Conservation (phyloP, 495 filamentous ascomycete species). For the Penicillium arizonense region DNA sequence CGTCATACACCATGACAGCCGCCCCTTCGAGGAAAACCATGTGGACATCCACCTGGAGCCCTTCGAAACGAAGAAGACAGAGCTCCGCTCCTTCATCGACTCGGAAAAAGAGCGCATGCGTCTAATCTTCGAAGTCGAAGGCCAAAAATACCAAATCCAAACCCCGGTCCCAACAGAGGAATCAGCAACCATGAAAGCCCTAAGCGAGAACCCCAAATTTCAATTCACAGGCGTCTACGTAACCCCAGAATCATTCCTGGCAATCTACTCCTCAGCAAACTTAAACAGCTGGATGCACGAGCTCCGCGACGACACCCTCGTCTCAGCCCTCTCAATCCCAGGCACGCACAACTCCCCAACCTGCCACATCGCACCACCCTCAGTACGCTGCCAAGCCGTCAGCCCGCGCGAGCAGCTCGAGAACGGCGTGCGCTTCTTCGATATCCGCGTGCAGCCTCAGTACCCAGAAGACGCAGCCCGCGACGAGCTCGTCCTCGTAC, state of each 20-base stretch:
- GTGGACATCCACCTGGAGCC: constrained; percentile 56
- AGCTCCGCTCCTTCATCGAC: constrained; percentile 45
- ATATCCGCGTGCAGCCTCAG: constrained; percentile 74
- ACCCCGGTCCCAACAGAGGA: constrained; percentile 53
- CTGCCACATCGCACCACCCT: constrained; percentile 77
- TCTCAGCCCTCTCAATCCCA: constrained; percentile 85
- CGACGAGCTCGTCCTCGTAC: constrained; percentile 64
- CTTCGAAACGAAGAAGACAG: constrained; percentile 56
- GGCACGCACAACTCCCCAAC: constrained; percentile 96
- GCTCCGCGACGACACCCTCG: constrained; percentile 62
- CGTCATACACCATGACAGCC: constrained; percentile 48
- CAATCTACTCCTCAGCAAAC: constrained; percentile 70
- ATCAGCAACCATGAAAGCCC: constrained; percentile 54
- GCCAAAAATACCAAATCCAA: constrained; percentile 61
- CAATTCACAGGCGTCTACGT: constrained; percentile 75
- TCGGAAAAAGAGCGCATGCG: constrained; percentile 55
- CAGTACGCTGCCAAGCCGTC: constrained; percentile 90
- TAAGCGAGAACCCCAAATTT: constrained; percentile 53
- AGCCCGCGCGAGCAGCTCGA: constrained; percentile 71
- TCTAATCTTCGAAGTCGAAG: constrained; percentile 60
- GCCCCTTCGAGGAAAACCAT: constrained; percentile 55
- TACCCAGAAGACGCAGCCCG: constrained; percentile 52
- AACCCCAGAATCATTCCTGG: constrained; percentile 60
- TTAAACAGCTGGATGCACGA: constrained; percentile 79
- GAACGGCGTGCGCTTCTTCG: constrained; percentile 93